phyloP scores from a whole-genome alignment of 139 green algal species.

The Volvox africanus region DNA sequence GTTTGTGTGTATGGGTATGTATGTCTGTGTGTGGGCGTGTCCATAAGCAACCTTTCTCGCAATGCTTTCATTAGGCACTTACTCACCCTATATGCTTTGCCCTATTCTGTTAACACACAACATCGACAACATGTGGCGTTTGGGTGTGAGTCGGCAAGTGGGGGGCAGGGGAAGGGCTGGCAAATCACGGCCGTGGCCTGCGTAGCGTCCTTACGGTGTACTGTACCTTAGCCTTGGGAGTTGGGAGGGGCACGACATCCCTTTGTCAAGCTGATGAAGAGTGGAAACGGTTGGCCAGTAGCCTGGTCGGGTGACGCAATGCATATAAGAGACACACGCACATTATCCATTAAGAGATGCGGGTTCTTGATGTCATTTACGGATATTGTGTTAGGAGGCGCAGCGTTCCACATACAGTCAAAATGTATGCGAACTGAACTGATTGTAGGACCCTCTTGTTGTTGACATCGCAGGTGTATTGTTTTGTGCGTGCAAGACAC shows the following conservation, averaged over 20 bases:
- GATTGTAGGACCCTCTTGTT: neutral
- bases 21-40: too few species aligned
- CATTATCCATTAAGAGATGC: neutral
- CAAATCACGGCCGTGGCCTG: too few species aligned
- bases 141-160: too few species aligned
- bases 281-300: neutral
- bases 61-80: neutral
- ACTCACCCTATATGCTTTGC: neutral
- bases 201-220: too few species aligned
- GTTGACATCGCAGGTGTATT: constrained; percentile 30
- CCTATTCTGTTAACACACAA: too few species aligned
- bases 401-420: neutral
- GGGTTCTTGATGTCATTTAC: neutral
- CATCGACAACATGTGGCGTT: too few species aligned
- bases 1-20: too few species aligned
- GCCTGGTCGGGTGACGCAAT: neutral
- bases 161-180: too few species aligned
- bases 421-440: neutral
- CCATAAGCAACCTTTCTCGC: neutral
- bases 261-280: too few species aligned
- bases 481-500: neutral
- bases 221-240: too few species aligned
- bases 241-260: too few species aligned
- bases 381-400: neutral
- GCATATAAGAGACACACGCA: constrained; percentile 3